Conservation (phyloP, 192 early-diverging fungal genomes). For the Mortierella claussenii region DNA sequence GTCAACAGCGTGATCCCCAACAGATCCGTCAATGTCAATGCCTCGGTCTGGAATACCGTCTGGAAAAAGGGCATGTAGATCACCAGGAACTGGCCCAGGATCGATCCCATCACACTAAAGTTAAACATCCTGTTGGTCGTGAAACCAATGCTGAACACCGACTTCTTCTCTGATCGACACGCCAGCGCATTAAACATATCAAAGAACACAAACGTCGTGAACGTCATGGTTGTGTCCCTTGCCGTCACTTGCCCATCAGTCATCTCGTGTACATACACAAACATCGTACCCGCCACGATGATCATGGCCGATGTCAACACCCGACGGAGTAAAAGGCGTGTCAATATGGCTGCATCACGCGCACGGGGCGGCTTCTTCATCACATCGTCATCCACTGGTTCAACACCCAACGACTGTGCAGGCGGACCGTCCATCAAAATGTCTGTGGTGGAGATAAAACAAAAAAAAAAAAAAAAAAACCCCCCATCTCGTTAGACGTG, state of each 20-base stretch:
- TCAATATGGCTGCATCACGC: constrained; percentile 84
- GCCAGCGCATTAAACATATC: constrained; percentile 96
- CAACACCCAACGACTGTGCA: constrained; percentile 96
- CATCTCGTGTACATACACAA: constrained; percentile 82
- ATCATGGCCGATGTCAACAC: constrained; percentile 82
- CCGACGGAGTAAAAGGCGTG: constrained; percentile 72
- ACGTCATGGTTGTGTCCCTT: constrained; percentile 94
- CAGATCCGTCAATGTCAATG: constrained; percentile 80
- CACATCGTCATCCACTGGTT: constrained; percentile 90
- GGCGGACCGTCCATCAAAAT: constrained; percentile 99
- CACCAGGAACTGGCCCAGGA: constrained; percentile 88
- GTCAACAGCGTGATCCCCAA: constrained; percentile 74
- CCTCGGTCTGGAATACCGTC: constrained; percentile 92
- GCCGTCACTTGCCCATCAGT: constrained; percentile 75
- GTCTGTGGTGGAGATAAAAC: constrained; percentile 61
- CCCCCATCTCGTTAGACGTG: too few relatives aligned
- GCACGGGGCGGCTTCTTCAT: constrained; percentile 89
- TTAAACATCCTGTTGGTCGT: constrained; percentile 93
- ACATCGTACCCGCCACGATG: constrained; percentile 89
- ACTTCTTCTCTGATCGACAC: constrained; percentile 88
- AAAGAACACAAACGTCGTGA: constrained; percentile 96
- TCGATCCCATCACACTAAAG: constrained; percentile 79
- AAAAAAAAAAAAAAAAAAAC: constrained; percentile 5
- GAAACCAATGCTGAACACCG: constrained; percentile 83
- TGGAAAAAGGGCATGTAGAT: constrained; percentile 93